Percentiles rank a stretch among this genome's conserved stretches.
Conservation (phyloP, 495 filamentous ascomycete genomes). For the Xylaria longipes region DNA sequence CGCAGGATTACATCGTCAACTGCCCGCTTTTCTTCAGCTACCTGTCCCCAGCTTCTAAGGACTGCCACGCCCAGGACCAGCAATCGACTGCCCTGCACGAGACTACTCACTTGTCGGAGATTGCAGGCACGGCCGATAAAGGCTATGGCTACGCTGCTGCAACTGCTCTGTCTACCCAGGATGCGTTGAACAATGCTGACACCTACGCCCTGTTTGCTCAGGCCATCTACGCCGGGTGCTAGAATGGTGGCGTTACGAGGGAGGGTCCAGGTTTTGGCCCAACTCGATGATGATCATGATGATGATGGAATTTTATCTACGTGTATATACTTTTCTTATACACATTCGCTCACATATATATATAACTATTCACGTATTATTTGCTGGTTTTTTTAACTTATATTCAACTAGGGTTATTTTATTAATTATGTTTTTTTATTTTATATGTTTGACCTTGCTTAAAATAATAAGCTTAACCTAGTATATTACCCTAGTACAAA, state of each 20-base stretch:
- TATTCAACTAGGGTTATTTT: no score
- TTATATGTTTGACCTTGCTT: no score
- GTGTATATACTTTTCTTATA: slow-evolving; percentile 10
- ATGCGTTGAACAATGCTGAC: slow-evolving; percentile 64
- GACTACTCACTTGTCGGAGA: slow-evolving; percentile 62
- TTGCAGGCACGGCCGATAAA: slow-evolving; percentile 57
- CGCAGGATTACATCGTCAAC: slow-evolving; percentile 60
- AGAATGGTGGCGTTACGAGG: background rate
- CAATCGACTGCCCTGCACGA: slow-evolving; percentile 65
- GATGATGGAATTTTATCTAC: background rate
- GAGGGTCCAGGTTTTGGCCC: background rate
- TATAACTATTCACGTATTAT: background rate
- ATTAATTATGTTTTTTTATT: no score
- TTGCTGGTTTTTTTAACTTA: background rate
- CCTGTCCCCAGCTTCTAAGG: slow-evolving; percentile 51
- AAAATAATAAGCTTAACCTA: no score
- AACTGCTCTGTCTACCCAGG: slow-evolving; percentile 44
- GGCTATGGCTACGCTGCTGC: slow-evolving; percentile 61
- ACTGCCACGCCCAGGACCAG: slow-evolving; percentile 64
- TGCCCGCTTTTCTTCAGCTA: slow-evolving; percentile 62
- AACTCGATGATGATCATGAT: background rate
- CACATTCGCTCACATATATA: background rate
- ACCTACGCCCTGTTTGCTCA: slow-evolving; percentile 65
- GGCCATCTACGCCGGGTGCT: slow-evolving; percentile 25
- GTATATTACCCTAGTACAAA: no score